Evolutionary conservation across 208 protist species (phyloP).

Genomic region (Angomonas deanei): DNA sequence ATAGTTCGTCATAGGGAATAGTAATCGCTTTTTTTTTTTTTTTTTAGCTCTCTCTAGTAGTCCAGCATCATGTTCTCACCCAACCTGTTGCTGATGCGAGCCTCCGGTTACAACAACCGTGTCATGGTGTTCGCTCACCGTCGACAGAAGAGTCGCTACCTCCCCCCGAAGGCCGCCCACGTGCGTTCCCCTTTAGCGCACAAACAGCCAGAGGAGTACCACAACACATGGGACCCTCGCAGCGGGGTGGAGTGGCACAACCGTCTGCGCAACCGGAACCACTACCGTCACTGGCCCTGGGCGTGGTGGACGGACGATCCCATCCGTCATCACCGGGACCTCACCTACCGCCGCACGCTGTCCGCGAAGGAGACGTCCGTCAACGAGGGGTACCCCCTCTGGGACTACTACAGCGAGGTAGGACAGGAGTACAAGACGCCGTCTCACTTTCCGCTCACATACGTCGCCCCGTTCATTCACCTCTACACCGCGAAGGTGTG

Average conservation of each 20-base stretch:
- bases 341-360: conserved; percentile 36
- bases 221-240: conserved; percentile 63
- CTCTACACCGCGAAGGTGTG: conserved; percentile 64
- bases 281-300: conserved; percentile 79
- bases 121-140: conserved; percentile 83
- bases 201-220: conserved; percentile 76
- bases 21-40: conserved; percentile 2
- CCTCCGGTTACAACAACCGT: conserved; percentile 67
- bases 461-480: conserved; percentile 68
- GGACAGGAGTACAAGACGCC: conserved; percentile 61
- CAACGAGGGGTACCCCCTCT: conserved; percentile 59
- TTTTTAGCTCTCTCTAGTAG: not conserved
- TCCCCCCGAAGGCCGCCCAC: conserved; percentile 44
- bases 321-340: conserved; percentile 49
- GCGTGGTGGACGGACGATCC: conserved; percentile 70
- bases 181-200: conserved; percentile 48
- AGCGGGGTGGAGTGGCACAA: conserved; percentile 77
- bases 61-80: conserved; percentile 14
- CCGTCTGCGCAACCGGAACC: conserved; percentile 46
- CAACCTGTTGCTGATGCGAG: conserved; percentile 22
- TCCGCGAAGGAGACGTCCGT: conserved; percentile 21
- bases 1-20: too few species aligned
- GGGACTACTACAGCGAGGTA: conserved; percentile 72
- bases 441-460: conserved; percentile 61
- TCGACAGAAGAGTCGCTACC: conserved; percentile 48